Base-by-base conservation (phyloP, 2,329 filamentous ascomycete species). In the Colletotrichum australisinense region DNA sequence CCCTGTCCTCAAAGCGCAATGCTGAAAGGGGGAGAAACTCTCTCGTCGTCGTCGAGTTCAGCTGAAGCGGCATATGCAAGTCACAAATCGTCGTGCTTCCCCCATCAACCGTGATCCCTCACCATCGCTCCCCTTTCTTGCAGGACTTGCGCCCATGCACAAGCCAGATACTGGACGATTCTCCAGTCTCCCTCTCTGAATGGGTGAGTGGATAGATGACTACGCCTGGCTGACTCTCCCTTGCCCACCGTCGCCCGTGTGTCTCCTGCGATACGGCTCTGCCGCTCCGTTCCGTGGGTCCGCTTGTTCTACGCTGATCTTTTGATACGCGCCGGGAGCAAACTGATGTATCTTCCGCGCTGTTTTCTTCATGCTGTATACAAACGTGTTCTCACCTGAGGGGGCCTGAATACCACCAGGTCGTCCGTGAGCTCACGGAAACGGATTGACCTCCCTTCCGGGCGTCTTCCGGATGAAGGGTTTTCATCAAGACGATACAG, bases 231-330 rank as follows among this genome's bases (percentile, higher is more conserved):
- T 46, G 46, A 52, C n/a, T 52, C 26, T 26, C 56, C 24, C 19
- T 24, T 46, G 35, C 24, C 11, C 19, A 11, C 42, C 42, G 42
- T 49, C 42, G 1, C 42, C 42, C 42, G 42, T 49, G 42, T 49
- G 5, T 8, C 42, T 22, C 19, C 19, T 49, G 42, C 42, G 42
- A 49, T 72, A 59, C 32, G 69, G 69, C 65, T 72, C 65, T 72
- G 69, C 65, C 35, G 69, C 38, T 58, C 53, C 55, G 24, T 49
- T 55, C 53, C 65, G 30, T 49, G 58, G 16, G 4, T 3, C 57
- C 60, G 52, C 26, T 42, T 11, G n/a, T 62, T 28, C 65, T 57
- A 32, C 69, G 69, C 65, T 69, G 69, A 63, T 72, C 30, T 53
- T 26, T 64, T 69, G 69, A 72, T 64, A 72, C 66, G 66, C 53